These are phyloP conservation scores for Coemansia sp. DNA, from an alignment of 192 early-diverging fungal species.

Conservation along the genomic window DNA sequence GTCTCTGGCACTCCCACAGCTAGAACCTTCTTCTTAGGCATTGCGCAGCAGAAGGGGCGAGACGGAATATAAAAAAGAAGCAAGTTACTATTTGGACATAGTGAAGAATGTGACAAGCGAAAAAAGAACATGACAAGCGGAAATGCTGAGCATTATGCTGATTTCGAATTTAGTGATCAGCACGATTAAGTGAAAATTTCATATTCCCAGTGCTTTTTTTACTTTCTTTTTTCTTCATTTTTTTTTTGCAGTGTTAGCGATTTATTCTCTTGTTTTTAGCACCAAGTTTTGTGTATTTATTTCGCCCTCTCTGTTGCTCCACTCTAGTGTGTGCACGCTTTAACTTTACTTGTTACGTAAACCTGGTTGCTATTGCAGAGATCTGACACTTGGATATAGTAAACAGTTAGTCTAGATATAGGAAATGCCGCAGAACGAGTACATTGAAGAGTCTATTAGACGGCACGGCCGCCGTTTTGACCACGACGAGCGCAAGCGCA, in stretches of 20 bases:
- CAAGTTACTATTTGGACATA: no score
- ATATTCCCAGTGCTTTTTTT: no score
- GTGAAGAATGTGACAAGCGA: no score
- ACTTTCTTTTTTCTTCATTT: neutral
- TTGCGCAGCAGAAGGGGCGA: neutral
- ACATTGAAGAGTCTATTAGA: constrained; percentile 98
- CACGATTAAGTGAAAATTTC: neutral
- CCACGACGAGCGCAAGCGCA: constrained; percentile 96
- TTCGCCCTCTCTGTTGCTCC: neutral
- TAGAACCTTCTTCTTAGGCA: neutral
- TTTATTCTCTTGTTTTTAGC: neutral
- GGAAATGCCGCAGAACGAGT: constrained; percentile 86
- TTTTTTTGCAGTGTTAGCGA: neutral
- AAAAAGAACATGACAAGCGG: no score
- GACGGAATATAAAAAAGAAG: no score
- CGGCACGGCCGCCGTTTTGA: constrained; percentile 95
- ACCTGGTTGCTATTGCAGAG: neutral
- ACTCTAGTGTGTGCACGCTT: no score
- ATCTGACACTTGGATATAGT: no score
- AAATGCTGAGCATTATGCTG: neutral
- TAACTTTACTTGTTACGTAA: no score
- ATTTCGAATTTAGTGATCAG: neutral
- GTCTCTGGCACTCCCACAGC: constrained; percentile 28
- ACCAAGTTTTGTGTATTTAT: neutral
- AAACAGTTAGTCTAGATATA: neutral